phyloP scores from a whole-genome alignment of 768 basidiomycete species.

The Leccinum pellstonianum region DNA sequence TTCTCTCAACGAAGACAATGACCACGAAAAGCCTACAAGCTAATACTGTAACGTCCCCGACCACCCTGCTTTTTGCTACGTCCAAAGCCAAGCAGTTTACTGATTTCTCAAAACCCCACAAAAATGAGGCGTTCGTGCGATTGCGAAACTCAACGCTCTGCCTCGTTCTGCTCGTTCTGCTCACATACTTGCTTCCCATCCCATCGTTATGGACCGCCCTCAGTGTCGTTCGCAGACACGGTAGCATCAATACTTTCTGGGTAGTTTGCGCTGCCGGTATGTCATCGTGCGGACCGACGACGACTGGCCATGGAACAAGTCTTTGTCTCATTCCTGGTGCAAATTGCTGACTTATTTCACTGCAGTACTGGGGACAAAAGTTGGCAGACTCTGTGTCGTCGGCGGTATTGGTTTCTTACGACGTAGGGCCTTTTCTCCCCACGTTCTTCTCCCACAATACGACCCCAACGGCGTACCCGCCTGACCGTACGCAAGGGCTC shows the following conservation, averaged over 20 bases:
- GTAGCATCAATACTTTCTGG: slow-evolving; percentile 17
- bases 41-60: slow-evolving; percentile 18
- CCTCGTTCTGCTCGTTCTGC: slow-evolving; percentile 32
- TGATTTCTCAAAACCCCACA: slow-evolving; percentile 34
- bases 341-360: too few species aligned
- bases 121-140: slow-evolving; percentile 38
- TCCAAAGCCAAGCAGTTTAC: slow-evolving; percentile 21
- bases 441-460: slow-evolving; percentile 38
- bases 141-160: slow-evolving; percentile 39
- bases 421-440: slow-evolving; percentile 52
- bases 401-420: not conserved
- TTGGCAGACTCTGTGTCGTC: too few species aligned
- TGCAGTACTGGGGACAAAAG: too few species aligned
- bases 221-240: slow-evolving; percentile 27
- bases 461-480: slow-evolving; percentile 45
- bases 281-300: not conserved
- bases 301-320: too few species aligned
- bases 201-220: slow-evolving; percentile 39
- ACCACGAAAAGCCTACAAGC: slow-evolving; percentile 3
- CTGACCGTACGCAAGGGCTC: slow-evolving; percentile 31
- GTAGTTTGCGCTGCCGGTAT: slow-evolving; percentile 33
- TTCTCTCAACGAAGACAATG: slow-evolving; percentile 10
- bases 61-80: slow-evolving; percentile 25
- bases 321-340: too few species aligned
- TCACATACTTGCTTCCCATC: slow-evolving; percentile 38